Evolutionary conservation across 352 stramenopile species (phyloP).

Genomic region (Phytopythium sindhum): DNA sequence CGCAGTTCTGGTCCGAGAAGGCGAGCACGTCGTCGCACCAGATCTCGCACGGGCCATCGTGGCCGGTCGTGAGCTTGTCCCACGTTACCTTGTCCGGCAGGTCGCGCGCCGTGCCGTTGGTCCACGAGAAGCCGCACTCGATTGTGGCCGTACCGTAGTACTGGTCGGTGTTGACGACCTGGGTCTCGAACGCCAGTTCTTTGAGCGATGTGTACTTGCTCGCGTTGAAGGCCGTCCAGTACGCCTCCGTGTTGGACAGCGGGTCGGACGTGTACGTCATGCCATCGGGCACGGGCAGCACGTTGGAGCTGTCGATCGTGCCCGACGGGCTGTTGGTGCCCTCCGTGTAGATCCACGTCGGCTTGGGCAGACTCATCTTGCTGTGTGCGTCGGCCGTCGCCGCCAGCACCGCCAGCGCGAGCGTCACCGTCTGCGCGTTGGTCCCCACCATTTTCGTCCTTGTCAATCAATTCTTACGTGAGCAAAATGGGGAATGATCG

Average conservation of each 20-base stretch:
- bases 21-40: conserved; percentile 44
- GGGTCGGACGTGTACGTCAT: conserved; percentile 27
- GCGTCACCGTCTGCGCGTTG: conserved; percentile 3
- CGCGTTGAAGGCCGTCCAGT: conserved; percentile 31
- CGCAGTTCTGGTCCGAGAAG: conserved; percentile 42
- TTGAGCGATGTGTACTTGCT: conserved; percentile 48
- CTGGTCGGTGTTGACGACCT: conserved; percentile 30
- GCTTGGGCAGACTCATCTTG: conserved; percentile 29
- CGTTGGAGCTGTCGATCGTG: conserved; percentile 21
- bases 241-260: conserved; percentile 26
- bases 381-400: conserved; percentile 19
- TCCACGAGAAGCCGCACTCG: conserved; percentile 39
- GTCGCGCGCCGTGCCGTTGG: conserved; percentile 24
- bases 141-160: conserved; percentile 23
- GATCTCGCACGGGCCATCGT: conserved; percentile 47
- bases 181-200: conserved; percentile 29
- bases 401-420: conserved; percentile 12
- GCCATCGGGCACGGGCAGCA: conserved; percentile 19
- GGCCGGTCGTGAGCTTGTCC: conserved; percentile 29
- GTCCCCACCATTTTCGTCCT: conserved; percentile 11
- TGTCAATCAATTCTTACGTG: conserved; percentile 13
- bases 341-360: conserved; percentile 26
- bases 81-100: conserved; percentile 37
- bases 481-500: conserved; percentile 11
- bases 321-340: conserved; percentile 24